Percentiles rank a stretch among this genome's conserved stretches.
Conservation (phyloP, 768 basidiomycete genomes). For the Lactifluus pinguis region DNA sequence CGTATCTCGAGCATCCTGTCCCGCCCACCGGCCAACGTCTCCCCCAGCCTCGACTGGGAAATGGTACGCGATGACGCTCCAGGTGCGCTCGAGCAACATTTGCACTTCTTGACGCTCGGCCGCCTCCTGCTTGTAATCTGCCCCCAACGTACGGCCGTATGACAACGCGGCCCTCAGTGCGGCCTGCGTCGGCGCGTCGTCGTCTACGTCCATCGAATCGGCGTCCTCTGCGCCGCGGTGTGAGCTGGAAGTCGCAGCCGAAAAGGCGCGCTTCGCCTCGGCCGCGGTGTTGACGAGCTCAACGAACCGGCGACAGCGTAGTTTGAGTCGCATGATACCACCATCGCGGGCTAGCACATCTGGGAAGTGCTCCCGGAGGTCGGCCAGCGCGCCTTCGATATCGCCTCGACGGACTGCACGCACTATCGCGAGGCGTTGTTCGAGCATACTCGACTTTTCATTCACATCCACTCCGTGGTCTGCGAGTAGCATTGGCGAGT, state of each 20-base stretch:
- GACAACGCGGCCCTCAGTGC: constrained; percentile 56
- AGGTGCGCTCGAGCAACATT: constrained; percentile 60
- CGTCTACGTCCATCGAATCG: constrained; percentile 53
- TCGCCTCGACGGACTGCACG: constrained; percentile 60
- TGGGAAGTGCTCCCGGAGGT: constrained; percentile 50
- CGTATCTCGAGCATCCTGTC: constrained; percentile 52
- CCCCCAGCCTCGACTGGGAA: constrained; percentile 63
- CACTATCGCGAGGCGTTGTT: constrained; percentile 61
- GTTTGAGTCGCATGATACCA: constrained; percentile 68
- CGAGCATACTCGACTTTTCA: constrained; percentile 37
- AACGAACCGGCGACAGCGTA: constrained; percentile 79
- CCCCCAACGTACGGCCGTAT: constrained; percentile 66
- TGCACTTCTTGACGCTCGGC: constrained; percentile 49
- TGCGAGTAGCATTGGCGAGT: constrained; percentile 14
- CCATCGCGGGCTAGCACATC: constrained; percentile 56
- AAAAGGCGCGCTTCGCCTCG: constrained; percentile 12
- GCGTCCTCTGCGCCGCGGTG: constrained; percentile 14
- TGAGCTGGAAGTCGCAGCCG: not conserved
- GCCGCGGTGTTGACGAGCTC: constrained; percentile 39
- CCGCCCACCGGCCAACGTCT: constrained; percentile 56
- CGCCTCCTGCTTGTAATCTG: constrained; percentile 56
- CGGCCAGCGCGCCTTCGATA: constrained; percentile 55
- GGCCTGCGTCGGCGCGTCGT: constrained; percentile 32
- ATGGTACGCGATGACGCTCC: constrained; percentile 72
- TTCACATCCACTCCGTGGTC: constrained; percentile 29